Conservation (phyloP, 1,284 basidiomycete genomes). For the Pascua sp. region DNA sequence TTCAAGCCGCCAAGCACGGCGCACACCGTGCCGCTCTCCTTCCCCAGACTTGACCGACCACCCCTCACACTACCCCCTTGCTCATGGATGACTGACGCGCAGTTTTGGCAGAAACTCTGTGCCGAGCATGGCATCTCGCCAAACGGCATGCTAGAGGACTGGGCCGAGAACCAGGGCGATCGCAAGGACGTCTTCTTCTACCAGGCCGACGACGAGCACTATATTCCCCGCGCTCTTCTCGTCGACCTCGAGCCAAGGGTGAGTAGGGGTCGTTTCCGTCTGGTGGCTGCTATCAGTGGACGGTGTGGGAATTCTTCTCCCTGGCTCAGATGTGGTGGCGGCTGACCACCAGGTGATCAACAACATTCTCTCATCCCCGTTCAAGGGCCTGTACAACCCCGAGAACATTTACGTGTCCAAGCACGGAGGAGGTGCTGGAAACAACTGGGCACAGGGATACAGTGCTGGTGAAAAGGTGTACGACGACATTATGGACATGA, state of each 20-base stretch:
- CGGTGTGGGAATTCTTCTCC: neutral
- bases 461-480: constrained; percentile 84
- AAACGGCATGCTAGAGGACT: constrained; percentile 88
- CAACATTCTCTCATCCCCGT: constrained; percentile 86
- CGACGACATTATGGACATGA: constrained; percentile 98
- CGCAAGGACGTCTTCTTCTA: constrained; percentile 99
- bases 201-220: constrained; percentile 99
- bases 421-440: constrained; percentile 95
- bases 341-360: constrained; percentile 74
- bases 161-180: constrained; percentile 83
- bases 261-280: constrained; percentile 32
- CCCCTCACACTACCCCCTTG: too few species aligned
- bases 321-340: neutral
- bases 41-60: too few species aligned
- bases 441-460: constrained; percentile 98
- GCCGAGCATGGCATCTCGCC: constrained; percentile 93
- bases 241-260: constrained; percentile 98
- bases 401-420: constrained; percentile 96
- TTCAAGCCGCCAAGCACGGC: too few species aligned
- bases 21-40: neutral
- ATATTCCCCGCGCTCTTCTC: constrained; percentile 93
- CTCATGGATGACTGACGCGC: constrained; percentile 9
- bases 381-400: constrained; percentile 92
- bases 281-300: too few species aligned
- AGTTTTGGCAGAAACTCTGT: constrained; percentile 91